Conservation (phyloP, 2,329 filamentous ascomycete genomes). For the Xylaria arbuscula region DNA sequence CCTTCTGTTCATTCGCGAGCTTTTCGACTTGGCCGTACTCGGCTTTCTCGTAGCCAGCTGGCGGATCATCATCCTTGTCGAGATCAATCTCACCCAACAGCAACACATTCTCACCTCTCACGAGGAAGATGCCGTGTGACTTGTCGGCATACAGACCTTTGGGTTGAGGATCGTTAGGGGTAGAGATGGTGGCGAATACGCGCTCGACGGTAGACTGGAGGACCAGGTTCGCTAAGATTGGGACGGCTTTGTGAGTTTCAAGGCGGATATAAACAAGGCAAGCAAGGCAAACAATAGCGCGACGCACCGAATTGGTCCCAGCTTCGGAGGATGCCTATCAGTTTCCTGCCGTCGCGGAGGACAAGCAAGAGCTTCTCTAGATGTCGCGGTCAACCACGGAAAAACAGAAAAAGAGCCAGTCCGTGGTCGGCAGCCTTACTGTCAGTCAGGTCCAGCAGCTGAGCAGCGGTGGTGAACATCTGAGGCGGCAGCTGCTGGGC, state of each 20-base stretch:
- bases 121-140: conserved; percentile 85
- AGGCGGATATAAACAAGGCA: background rate
- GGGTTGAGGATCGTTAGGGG: conserved; percentile 51
- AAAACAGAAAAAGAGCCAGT: conserved; percentile 6
- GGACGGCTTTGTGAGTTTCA: conserved; percentile 17
- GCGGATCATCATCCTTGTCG: conserved; percentile 91
- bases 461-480: conserved; percentile 98
- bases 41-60: conserved; percentile 72
- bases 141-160: conserved; percentile 82
- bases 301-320: conserved; percentile 96
- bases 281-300: background rate
- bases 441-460: conserved; percentile 94
- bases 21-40: conserved; percentile 76
- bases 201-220: conserved; percentile 93
- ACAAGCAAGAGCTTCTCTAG: conserved; percentile 94
- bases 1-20: conserved; percentile 77
- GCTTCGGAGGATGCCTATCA: conserved; percentile 90
- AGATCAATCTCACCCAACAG: conserved; percentile 96
- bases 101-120: conserved; percentile 96
- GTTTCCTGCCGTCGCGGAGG: conserved; percentile 91
- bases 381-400: conserved; percentile 43
- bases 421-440: conserved; percentile 69
- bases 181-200: conserved; percentile 68
- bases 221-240: conserved; percentile 82
- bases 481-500: conserved; percentile 82